Evolutionary conservation across 495 filamentous ascomycete species (phyloP).

Genomic region (Aspergillus funiculosus): DNA sequence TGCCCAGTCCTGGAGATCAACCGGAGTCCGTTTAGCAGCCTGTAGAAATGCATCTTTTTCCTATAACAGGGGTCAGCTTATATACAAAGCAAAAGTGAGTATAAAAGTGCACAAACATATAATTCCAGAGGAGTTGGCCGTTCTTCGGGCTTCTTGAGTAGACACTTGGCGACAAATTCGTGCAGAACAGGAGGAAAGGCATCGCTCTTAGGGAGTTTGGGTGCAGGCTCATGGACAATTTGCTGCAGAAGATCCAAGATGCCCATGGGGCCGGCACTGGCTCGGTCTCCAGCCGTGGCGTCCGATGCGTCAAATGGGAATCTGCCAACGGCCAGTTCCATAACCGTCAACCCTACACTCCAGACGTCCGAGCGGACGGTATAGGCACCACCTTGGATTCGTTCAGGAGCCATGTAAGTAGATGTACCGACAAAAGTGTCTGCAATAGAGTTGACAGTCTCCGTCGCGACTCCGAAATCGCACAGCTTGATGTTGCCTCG

Average conservation of each 20-base stretch:
- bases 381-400: slow-evolving; percentile 93
- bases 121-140: slow-evolving; percentile 89
- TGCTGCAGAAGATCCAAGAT: slow-evolving; percentile 95
- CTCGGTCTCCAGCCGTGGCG: slow-evolving; percentile 62
- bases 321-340: slow-evolving; percentile 94
- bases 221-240: slow-evolving; percentile 94
- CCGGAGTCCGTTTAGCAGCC: slow-evolving; percentile 88
- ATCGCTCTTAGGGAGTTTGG: slow-evolving; percentile 89
- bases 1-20: slow-evolving; percentile 85
- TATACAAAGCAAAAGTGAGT: slow-evolving; percentile 6
- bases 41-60: slow-evolving; percentile 89
- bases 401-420: slow-evolving; percentile 98
- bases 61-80: slow-evolving; percentile 42
- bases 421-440: slow-evolving; percentile 98
- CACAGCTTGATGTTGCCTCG: slow-evolving; percentile 93
- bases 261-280: slow-evolving; percentile 73
- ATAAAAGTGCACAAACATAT: slow-evolving; percentile 34
- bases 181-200: slow-evolving; percentile 92
- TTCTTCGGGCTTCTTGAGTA: slow-evolving; percentile 79
- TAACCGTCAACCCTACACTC: slow-evolving; percentile 93
- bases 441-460: slow-evolving; percentile 93
- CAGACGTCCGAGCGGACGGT: slow-evolving; percentile 98
- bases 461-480: slow-evolving; percentile 95
- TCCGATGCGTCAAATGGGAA: slow-evolving; percentile 87
- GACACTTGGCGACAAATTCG: slow-evolving; percentile 92